A percentile compares a stretch with the other conserved stretches of the same genome.
These are phyloP conservation scores for Ramaria sp. DNA, from an alignment of 768 basidiomycete genomes.

Conservation along the genomic window DNA sequence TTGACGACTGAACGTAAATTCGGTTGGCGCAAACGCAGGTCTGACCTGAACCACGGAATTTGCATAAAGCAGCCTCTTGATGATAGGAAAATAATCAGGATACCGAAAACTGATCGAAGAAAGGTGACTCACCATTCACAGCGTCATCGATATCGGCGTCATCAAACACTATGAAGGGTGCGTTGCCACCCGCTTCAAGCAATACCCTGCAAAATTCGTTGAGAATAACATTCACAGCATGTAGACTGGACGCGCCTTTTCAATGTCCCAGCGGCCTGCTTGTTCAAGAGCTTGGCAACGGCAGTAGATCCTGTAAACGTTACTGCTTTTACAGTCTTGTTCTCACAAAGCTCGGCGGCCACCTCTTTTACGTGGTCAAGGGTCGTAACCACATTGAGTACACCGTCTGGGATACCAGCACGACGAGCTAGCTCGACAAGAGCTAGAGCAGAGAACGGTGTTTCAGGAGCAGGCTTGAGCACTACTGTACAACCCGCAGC, in stretches of 20 bases:
- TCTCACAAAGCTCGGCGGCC: conserved; percentile 91
- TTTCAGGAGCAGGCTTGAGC: conserved; percentile 91
- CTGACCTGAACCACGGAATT: conserved; percentile 75
- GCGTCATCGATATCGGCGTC: conserved; percentile 92
- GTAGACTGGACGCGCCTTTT: conserved; percentile 51
- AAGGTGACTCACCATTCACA: conserved; percentile 51
- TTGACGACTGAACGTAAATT: conserved; percentile 82
- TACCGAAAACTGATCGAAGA: conserved; percentile 4
- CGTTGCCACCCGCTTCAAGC: conserved; percentile 87
- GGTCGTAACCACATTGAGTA: conserved; percentile 90
- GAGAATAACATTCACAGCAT: not conserved
- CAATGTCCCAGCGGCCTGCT: conserved; percentile 61
- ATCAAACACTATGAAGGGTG: conserved; percentile 94
- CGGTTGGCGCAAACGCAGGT: conserved; percentile 86
- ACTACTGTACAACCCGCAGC: conserved; percentile 96
- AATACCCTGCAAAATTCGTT: conserved; percentile 35
- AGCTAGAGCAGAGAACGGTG: conserved; percentile 87
- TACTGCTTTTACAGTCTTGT: conserved; percentile 74
- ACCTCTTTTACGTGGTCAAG: conserved; percentile 77
- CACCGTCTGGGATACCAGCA: conserved; percentile 92
- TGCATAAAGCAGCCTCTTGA: conserved; percentile 58
- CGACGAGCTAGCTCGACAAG: conserved; percentile 82
- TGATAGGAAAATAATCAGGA: not conserved
- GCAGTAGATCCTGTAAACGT: conserved; percentile 85
- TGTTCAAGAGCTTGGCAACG: conserved; percentile 67